A percentile compares a stretch with the other conserved stretches of the same genome.
Conservation (phyloP, 2,329 filamentous ascomycete genomes). For the Aspergillus proliferans region DNA sequence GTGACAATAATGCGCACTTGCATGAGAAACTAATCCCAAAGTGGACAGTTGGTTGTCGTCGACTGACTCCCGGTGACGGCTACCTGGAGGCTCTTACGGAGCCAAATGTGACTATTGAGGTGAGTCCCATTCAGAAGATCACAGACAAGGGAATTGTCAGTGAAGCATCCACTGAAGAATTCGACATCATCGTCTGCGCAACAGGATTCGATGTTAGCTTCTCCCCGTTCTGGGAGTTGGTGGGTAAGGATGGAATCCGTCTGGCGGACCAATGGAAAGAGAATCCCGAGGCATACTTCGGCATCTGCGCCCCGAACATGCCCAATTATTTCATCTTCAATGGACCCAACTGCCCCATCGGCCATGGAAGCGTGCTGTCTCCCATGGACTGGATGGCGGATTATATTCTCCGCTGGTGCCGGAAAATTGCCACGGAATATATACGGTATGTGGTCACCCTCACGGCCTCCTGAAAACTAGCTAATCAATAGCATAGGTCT, state of each 20-base stretch:
- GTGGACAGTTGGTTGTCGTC: conserved; percentile 37
- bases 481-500: conserved; percentile 6
- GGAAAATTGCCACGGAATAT: conserved; percentile 27
- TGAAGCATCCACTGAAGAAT: conserved; percentile 13
- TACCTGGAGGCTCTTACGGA: conserved; percentile 45
- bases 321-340: conserved; percentile 31
- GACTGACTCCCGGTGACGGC: conserved; percentile 47
- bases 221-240: conserved; percentile 18
- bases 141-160: conserved; percentile 21
- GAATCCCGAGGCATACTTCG: conserved; percentile 20
- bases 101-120: conserved; percentile 29
- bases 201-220: conserved; percentile 29
- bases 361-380: conserved; percentile 22
- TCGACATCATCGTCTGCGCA: conserved; percentile 26
- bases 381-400: conserved; percentile 15
- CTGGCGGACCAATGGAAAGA: conserved; percentile 22
- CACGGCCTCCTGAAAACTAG: not conserved
- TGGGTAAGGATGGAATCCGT: conserved; percentile 18
- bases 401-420: conserved; percentile 23
- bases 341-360: conserved; percentile 22
- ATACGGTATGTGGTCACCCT: conserved; percentile 17
- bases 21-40: conserved; percentile 13
- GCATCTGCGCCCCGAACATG: conserved; percentile 7
- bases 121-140: conserved; percentile 31
- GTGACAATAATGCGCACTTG: not conserved